Conservation (phyloP, 139 green algal species). For the Chlorella sp. region DNA sequence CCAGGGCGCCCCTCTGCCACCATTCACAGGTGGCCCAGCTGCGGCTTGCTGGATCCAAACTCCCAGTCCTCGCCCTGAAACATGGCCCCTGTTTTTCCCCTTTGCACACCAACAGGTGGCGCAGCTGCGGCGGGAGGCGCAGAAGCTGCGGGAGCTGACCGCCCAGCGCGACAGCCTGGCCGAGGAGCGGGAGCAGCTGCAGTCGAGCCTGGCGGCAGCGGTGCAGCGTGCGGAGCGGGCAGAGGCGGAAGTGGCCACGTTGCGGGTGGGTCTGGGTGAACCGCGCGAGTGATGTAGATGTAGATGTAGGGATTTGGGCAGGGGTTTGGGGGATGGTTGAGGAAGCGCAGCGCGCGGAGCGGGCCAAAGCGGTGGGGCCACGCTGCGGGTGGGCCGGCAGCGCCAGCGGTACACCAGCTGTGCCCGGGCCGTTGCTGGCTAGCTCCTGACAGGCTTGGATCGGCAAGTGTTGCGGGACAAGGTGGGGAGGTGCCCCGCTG, state of each 20-base stretch:
- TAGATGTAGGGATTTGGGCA: no score
- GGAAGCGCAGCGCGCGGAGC: no score
- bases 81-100: neutral
- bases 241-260: slow-evolving; percentile 12
- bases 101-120: slow-evolving; percentile 41
- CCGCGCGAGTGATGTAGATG: no score
- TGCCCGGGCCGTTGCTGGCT: no score
- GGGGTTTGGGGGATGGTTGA: no score
- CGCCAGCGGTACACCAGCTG: no score
- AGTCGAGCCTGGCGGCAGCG: slow-evolving; percentile 7
- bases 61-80: no score
- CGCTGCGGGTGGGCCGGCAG: no score
- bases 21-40: neutral
- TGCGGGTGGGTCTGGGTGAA: slow-evolving; percentile 1
- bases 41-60: neutral
- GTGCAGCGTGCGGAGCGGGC: slow-evolving; percentile 23
- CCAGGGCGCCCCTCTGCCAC: no score
- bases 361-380: no score
- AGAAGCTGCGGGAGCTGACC: slow-evolving; percentile 39
- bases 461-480: no score
- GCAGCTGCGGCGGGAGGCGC: slow-evolving; percentile 38
- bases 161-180: slow-evolving; percentile 5
- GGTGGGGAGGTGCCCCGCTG: neutral
- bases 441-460: neutral
- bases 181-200: neutral